A percentile compares a stretch with the other conserved stretches of the same genome.
Evolutionary conservation across 2,329 filamentous ascomycete genomes (phyloP).

Genomic region (Apiospora pterosperma): DNA sequence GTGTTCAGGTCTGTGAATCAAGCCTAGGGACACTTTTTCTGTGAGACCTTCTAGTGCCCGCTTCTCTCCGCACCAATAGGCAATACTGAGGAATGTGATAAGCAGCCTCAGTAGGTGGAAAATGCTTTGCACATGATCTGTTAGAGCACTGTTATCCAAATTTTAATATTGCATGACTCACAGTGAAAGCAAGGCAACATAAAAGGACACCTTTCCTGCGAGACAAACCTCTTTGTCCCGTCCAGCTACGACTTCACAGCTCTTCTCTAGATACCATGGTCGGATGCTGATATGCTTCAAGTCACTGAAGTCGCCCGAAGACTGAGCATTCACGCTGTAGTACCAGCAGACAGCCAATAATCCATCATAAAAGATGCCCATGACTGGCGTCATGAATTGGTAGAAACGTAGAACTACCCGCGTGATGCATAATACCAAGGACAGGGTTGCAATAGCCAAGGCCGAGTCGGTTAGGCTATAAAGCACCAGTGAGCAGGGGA

Average conservation of each 20-base stretch:
- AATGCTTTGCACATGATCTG: not conserved
- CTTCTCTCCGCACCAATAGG: not conserved
- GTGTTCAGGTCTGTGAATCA: not conserved
- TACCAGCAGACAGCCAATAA: slow-evolving; percentile 13
- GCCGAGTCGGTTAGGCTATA: slow-evolving; percentile 15
- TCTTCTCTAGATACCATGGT: slow-evolving; percentile 15
- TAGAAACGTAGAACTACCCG: slow-evolving; percentile 8
- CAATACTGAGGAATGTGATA: not conserved
- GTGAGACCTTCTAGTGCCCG: not conserved
- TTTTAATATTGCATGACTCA: slow-evolving; percentile 2
- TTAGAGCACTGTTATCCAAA: not conserved
- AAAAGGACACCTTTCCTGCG: slow-evolving; percentile 12
- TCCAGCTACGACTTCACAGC: slow-evolving; percentile 6
- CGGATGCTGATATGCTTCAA: slow-evolving; percentile 10
- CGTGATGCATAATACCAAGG: slow-evolving; percentile 6
- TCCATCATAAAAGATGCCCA: slow-evolving; percentile 9
- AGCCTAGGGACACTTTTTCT: not conserved
- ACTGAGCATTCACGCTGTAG: slow-evolving; percentile 13
- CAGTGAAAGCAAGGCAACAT: slow-evolving; percentile 13
- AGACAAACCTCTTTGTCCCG: slow-evolving; percentile 8
- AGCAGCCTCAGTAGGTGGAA: not conserved
- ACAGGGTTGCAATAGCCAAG: slow-evolving; percentile 12
- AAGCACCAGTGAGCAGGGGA: not conserved
- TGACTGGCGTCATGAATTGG: slow-evolving; percentile 2
- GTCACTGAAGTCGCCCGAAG: slow-evolving; percentile 14